Evolutionary conservation across 2,329 filamentous ascomycete genomes (phyloP), one percentile per base, ranked within the genome.

Genomic region (Scedosporium boydii): DNA sequence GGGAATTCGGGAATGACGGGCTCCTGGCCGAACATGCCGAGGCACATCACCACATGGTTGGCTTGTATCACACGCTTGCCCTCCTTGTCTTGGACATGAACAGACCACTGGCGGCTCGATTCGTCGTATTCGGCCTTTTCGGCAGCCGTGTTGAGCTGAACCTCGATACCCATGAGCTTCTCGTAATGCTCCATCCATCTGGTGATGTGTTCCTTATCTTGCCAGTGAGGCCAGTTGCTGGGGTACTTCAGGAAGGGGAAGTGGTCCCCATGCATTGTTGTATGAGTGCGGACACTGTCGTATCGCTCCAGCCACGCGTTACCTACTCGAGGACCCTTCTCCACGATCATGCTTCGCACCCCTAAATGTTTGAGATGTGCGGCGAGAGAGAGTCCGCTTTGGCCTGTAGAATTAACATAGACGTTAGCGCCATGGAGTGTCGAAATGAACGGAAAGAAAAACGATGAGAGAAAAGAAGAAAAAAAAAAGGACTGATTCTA

Each of bases 231-330:
- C 66, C 67, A 71, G 26, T 67, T 65, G 9, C 65, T 44, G 6
- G 68, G 69, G 58, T 66, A 68, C 16, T 66, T 65, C 12, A 70
- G 59, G 59, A 66, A 71, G 1, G 69, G 65, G 29, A 69, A 63
- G 53, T 71, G 67, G 26, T 69, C 67, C 16, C 66, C 67, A 56
- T 65, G 67, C 34, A 38, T 38, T 38, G 34, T 38, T 6, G 34
- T 38, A 38, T 38, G 34, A 38, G 34, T 38, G 34, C 34, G 34
- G 34, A 38, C 34, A 14, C 51, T 66, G 26, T 75, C 71, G 64
- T 82, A 82, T n/a, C 80, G 73, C 16, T 76, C 73, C 3, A 77
- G 69, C 80, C 80, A 82, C 59, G 78, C 80, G 64, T 81, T 79
- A 4, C 79, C 79, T 9, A 82, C 70, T 0, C 75, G 70, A 16